These are phyloP conservation scores for Amauroascus verrucosus DNA, from an alignment of 2,329 filamentous ascomycete genomes.

Conservation along the genomic window DNA sequence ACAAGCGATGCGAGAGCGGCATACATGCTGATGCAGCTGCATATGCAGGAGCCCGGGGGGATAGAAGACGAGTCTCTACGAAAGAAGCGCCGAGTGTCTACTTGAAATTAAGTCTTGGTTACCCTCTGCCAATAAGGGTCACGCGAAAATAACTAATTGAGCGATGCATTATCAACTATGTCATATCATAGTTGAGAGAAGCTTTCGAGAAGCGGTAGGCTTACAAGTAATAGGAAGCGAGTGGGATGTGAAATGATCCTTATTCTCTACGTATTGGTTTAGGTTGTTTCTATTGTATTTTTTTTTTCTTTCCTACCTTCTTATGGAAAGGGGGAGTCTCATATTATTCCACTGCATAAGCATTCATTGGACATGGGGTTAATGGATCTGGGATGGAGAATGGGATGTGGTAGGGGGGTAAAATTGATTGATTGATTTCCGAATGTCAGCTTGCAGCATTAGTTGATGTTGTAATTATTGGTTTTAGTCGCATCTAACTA, in stretches of 20 bases:
- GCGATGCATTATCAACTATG: no score
- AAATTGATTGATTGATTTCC: background rate
- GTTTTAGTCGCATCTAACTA: background rate
- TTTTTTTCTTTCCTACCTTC: background rate
- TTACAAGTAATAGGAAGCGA: no score
- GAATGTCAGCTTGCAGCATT: background rate
- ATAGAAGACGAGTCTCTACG: slow-evolving; percentile 16
- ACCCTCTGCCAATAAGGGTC: background rate
- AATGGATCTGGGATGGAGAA: background rate
- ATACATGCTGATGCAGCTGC: slow-evolving; percentile 29
- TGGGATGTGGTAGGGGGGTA: background rate
- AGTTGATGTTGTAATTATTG: background rate
- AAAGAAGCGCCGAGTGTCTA: slow-evolving; percentile 17
- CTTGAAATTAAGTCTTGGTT: background rate
- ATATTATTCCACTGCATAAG: background rate
- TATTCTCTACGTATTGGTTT: background rate
- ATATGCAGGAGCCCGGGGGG: slow-evolving; percentile 24
- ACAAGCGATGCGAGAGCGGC: slow-evolving; percentile 29
- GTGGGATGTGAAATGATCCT: background rate
- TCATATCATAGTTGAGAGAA: no score
- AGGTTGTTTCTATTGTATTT: background rate
- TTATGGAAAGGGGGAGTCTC: no score
- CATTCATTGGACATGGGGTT: background rate
- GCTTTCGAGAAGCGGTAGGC: no score
- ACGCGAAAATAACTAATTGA: background rate